A percentile compares a stretch with the other conserved stretches of the same genome.
Evolutionary conservation across 2,329 filamentous ascomycete species (phyloP).

Genomic region (Calonectria hawksworthii): DNA sequence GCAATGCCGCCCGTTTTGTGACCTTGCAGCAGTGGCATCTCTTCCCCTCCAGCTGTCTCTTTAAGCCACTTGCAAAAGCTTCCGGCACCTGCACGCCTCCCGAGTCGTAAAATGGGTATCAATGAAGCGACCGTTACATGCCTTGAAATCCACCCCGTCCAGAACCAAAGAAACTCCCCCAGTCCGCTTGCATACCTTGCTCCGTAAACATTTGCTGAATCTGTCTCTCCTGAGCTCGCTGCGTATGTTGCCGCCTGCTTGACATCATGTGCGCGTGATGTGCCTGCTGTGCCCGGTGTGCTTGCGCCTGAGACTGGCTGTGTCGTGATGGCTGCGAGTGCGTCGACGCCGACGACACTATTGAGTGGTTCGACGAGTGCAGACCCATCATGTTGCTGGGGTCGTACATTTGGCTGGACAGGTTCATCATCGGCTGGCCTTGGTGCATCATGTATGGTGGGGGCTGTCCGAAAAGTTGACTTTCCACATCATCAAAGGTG

Average conservation of each 20-base stretch:
- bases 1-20: conserved; percentile 28
- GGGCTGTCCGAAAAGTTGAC: conserved; percentile 78
- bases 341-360: conserved; percentile 29
- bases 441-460: conserved; percentile 76
- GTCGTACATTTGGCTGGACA: conserved; percentile 60
- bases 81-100: conserved; percentile 44
- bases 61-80: conserved; percentile 35
- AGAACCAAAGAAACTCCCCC: conserved; percentile 62
- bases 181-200: conserved; percentile 61
- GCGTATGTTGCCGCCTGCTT: conserved; percentile 41
- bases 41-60: conserved; percentile 8
- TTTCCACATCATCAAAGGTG: conserved; percentile 77
- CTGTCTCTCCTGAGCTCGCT: conserved; percentile 55
- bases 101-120: conserved; percentile 56
- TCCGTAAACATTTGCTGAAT: conserved; percentile 66
- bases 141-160: conserved; percentile 59
- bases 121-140: conserved; percentile 55
- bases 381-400: conserved; percentile 59
- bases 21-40: conserved; percentile 21
- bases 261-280: conserved; percentile 37
- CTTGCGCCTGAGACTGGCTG: conserved; percentile 41
- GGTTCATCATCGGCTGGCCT: conserved; percentile 57
- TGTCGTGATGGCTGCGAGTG: conserved; percentile 27
- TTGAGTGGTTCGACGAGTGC: conserved; percentile 44
- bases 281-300: conserved; percentile 39